Percentiles rank a stretch among this genome's conserved stretches.
These are phyloP conservation scores for Pseudogymnoascus pannorum DNA, from an alignment of 2,329 filamentous ascomycete genomes.

Conservation along the genomic window DNA sequence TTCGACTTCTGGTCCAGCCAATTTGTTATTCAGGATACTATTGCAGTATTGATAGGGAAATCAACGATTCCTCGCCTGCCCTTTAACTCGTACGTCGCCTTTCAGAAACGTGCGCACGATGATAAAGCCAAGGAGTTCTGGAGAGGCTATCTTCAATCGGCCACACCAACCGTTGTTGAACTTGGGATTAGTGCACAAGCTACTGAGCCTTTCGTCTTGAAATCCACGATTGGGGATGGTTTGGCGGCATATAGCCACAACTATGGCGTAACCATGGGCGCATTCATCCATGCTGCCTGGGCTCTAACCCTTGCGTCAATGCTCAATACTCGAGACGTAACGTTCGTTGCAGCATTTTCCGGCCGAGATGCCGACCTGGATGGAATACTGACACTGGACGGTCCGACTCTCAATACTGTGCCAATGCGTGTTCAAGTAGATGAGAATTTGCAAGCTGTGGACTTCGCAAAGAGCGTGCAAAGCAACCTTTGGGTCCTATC, in stretches of 20 bases:
- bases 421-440: constrained; percentile 4
- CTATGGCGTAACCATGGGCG: neutral
- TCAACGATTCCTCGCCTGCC: neutral
- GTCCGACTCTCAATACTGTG: constrained; percentile 5
- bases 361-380: constrained; percentile 2
- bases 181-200: neutral
- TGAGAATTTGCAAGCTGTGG: neutral
- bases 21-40: constrained; percentile 3
- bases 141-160: constrained; percentile 5
- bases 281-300: constrained; percentile 26
- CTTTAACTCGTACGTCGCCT: neutral
- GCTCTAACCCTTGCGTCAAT: constrained; percentile 17
- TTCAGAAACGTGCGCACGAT: neutral
- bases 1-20: constrained; percentile 3
- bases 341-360: constrained; percentile 2
- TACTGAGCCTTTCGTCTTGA: neutral
- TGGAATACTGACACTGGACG: constrained; percentile 4
- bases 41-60: neutral
- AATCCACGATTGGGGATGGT: neutral
- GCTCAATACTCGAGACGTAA: constrained; percentile 3
- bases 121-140: neutral
- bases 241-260: neutral
- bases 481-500: neutral
- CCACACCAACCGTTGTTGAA: neutral
- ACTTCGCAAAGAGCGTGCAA: neutral